phyloP scores from a whole-genome alignment of 345 rosid species.

The Boechera divaricarpa region DNA sequence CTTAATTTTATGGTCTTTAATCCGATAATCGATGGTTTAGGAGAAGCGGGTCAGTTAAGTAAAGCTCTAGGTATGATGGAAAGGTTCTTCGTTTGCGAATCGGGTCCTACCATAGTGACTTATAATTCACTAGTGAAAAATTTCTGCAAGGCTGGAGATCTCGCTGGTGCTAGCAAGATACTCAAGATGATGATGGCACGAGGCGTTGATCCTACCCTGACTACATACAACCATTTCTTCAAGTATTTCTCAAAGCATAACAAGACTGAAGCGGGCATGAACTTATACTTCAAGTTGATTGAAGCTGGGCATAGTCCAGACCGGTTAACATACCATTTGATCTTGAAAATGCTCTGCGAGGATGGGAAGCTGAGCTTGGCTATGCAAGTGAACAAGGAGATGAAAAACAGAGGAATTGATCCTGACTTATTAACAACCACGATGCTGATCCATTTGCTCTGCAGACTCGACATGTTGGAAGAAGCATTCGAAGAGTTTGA shows the following conservation, averaged over 20 bases:
- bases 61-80: conserved; percentile 79
- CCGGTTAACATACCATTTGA: conserved; percentile 72
- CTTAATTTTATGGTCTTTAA: conserved; percentile 66
- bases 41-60: conserved; percentile 71
- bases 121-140: conserved; percentile 85
- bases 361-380: conserved; percentile 75
- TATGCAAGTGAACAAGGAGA: conserved; percentile 75
- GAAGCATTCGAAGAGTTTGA: conserved; percentile 77
- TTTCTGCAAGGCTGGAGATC: conserved; percentile 75
- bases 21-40: conserved; percentile 80
- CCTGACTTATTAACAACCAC: conserved; percentile 70
- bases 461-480: conserved; percentile 64
- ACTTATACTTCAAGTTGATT: conserved; percentile 74
- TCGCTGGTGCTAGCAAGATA: conserved; percentile 67
- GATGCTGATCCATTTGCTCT: conserved; percentile 71
- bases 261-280: conserved; percentile 79
- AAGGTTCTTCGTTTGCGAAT: conserved; percentile 61
- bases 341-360: conserved; percentile 83
- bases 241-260: conserved; percentile 61
- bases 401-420: conserved; percentile 70
- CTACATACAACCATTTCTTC: conserved; percentile 81
- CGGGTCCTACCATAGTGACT: conserved; percentile 73
- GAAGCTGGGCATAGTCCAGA: conserved; percentile 74
- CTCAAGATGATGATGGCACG: conserved; percentile 79
- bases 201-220: conserved; percentile 69